Evolutionary conservation across 306 rosid genomes (phyloP), one percentile per base, ranked within the genome.

Genomic region (Clitoria ternatea): DNA sequence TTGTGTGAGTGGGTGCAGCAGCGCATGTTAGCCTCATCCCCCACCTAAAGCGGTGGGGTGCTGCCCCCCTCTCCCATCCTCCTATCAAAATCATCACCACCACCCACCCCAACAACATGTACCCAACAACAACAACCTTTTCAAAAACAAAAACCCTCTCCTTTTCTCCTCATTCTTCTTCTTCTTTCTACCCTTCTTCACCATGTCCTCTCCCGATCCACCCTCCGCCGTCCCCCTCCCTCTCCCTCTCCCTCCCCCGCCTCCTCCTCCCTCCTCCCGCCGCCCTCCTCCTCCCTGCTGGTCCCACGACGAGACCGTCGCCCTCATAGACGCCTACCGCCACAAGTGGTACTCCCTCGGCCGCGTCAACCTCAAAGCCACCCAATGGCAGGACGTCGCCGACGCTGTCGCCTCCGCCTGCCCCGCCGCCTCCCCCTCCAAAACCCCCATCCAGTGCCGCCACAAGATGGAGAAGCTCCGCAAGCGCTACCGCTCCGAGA

Each of bases 381-480:
- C 89, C 6, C 99, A 94, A 75, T 94, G 99, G 99, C 99, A 94
- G 29, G 99, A 91, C 55, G 99, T 94, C 1, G 97, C 99, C 18
- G 96, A 91, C 43, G 59, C 85, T 12, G 91, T 94, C 10, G 44
- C 99, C 0, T 47, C 70, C 0, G 88, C 87, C 0, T 94, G 97
- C 52, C 97, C 99, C 1, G 69, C 79, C n/a, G 89, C 91, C 0
- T 62, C 96, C 0, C 99, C 97, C 0, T 64, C 99, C 1, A 94
- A 94, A 75, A 91, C 99, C n/a, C 97, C 99, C 43, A 90, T 94
- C 5, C 99, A 91, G 90, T 94, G 99, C 69, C 99, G 97, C 13
- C 99, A 94, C 52, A 94, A 94, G 82, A 94, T 94, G 99, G 99
- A 91, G 87, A 94, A 94, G 71, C 99, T 94, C 7, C 84, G 99